These are phyloP conservation scores for Apiospora arundinis DNA, from an alignment of 2,329 filamentous ascomycete genomes.

Conservation along the genomic window DNA sequence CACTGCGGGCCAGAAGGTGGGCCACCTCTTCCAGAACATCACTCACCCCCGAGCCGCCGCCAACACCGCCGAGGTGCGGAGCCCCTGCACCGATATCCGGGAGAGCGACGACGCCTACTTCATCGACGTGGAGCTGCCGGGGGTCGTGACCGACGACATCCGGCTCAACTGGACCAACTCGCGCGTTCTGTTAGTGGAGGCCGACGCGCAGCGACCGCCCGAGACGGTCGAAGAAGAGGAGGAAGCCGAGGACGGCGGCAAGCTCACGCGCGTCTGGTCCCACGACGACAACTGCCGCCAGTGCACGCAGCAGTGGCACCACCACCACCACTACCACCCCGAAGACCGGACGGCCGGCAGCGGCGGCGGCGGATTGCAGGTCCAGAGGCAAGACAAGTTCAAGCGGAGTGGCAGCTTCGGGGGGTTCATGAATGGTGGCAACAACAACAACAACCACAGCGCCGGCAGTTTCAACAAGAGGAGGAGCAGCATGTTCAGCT, in stretches of 20 bases:
- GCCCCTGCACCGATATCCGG: constrained; percentile 12
- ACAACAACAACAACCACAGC: neutral
- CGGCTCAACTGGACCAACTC: constrained; percentile 1
- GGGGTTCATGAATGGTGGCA: neutral
- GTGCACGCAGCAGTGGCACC: constrained; percentile 11
- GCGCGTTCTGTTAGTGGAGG: neutral
- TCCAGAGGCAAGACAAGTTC: neutral
- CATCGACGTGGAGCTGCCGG: neutral
- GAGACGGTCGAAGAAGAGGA: constrained; percentile 7
- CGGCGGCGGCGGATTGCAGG: neutral
- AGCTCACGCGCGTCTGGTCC: neutral
- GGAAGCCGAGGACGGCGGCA: neutral
- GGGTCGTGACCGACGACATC: constrained; percentile 1
- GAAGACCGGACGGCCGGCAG: neutral
- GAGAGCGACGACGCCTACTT: constrained; percentile 12
- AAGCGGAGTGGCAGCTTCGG: constrained; percentile 7
- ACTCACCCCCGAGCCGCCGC: neutral
- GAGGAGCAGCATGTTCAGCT: constrained; percentile 9
- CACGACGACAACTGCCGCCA: constrained; percentile 4
- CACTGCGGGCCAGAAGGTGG: neutral
- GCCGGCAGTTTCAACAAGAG: neutral
- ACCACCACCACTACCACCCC: constrained; percentile 1
- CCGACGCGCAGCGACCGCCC: constrained; percentile 3
- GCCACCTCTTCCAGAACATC: neutral
- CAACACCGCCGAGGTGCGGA: neutral